Evolutionary conservation across 352 stramenopile species (phyloP).

Genomic region (Globisporangium cylindrosporum): DNA sequence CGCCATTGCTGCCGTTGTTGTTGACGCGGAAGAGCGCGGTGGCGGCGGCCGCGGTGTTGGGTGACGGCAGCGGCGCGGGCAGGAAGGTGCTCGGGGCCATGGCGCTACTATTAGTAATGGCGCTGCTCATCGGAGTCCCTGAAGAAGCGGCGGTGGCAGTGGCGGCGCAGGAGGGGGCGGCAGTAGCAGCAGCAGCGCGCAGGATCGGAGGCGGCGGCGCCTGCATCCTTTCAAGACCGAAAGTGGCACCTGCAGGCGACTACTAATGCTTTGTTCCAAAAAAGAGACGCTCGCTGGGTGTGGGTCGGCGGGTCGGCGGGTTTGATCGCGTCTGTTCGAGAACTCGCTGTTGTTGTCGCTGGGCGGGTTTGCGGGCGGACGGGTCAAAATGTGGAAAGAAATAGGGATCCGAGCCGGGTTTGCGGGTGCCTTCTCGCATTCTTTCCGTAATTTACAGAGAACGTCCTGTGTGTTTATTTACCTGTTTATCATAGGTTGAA

Average conservation of each 20-base stretch:
- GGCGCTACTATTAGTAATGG: constrained; percentile 2
- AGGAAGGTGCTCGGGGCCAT: constrained; percentile 5
- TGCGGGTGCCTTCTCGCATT: not conserved
- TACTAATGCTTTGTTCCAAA: constrained; percentile 13
- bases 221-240: constrained; percentile 39
- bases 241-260: constrained; percentile 14
- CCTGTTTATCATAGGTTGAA: not conserved
- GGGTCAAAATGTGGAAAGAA: constrained; percentile 7
- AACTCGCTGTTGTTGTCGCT: not conserved
- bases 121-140: not conserved
- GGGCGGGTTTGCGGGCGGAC: not conserved
- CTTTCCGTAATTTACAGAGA: constrained; percentile 7
- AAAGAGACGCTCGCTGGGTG: constrained; percentile 8
- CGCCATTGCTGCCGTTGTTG: not conserved
- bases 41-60: constrained; percentile 15
- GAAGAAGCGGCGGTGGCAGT: not conserved
- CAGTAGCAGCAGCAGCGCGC: not conserved
- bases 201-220: not conserved
- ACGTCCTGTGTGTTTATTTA: not conserved
- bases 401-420: not conserved
- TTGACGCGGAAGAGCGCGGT: constrained; percentile 21
- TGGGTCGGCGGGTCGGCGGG: not conserved
- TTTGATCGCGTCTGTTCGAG: not conserved
- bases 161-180: not conserved
- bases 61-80: not conserved